Conservation (phyloP, 495 filamentous ascomycete species). For the Entonaema liquescens region DNA sequence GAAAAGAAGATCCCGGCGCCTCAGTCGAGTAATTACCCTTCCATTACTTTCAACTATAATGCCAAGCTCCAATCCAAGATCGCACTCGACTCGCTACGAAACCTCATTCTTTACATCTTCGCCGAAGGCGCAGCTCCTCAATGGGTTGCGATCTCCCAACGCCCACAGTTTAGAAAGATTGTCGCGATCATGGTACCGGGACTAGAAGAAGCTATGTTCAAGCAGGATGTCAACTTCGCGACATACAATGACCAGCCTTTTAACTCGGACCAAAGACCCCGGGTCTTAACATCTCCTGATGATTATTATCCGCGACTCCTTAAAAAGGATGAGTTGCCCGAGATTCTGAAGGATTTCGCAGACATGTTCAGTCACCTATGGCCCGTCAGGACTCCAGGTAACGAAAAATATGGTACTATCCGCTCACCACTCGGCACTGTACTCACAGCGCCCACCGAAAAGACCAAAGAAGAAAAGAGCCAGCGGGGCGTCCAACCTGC, state of each 20-base stretch:
- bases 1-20: constrained; percentile 65
- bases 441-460: constrained; percentile 70
- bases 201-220: constrained; percentile 88
- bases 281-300: constrained; percentile 59
- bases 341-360: constrained; percentile 72
- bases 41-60: constrained; percentile 72
- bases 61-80: constrained; percentile 75
- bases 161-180: constrained; percentile 78
- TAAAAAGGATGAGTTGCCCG: constrained; percentile 65
- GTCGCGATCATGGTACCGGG: constrained; percentile 96
- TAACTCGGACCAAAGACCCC: constrained; percentile 42
- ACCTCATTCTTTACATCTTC: constrained; percentile 85
- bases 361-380: constrained; percentile 87
- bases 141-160: constrained; percentile 84
- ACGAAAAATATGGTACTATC: constrained; percentile 78
- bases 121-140: constrained; percentile 84
- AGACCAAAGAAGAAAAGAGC: constrained; percentile 66
- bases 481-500: constrained; percentile 65
- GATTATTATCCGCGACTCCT: constrained; percentile 80
- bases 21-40: constrained; percentile 72
- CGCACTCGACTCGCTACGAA: constrained; percentile 80
- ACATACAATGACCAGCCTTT: constrained; percentile 48
- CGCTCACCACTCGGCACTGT: constrained; percentile 85
- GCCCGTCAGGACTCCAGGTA: constrained; percentile 87
- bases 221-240: constrained; percentile 66